phyloP scores from a whole-genome alignment of 2,329 filamentous ascomycete species.

The Hypocreales sp. region DNA sequence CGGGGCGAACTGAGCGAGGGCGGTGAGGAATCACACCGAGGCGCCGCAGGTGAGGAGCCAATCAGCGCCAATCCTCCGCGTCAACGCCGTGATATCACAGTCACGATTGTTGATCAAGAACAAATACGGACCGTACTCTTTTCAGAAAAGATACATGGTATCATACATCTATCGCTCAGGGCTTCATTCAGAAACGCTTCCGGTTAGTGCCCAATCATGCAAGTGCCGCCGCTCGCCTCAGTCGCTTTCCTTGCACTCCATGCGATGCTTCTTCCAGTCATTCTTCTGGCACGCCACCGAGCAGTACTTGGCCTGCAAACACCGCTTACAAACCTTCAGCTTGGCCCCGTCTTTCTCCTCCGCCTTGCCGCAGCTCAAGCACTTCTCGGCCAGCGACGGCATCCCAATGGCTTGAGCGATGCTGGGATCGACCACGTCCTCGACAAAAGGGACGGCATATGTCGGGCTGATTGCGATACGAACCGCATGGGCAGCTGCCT shows the following conservation, averaged over 20 bases:
- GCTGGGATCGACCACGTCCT: constrained; percentile 23
- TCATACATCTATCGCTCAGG: too few species aligned
- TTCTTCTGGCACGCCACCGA: constrained; percentile 34
- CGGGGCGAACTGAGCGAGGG: constrained; percentile 11
- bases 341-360: constrained; percentile 11
- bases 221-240: too few species aligned
- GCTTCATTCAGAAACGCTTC: too few species aligned
- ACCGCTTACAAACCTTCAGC: constrained; percentile 29
- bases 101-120: too few species aligned
- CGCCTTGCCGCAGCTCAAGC: constrained; percentile 20
- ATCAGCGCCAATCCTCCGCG: too few species aligned
- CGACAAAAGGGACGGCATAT: constrained; percentile 28
- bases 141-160: too few species aligned
- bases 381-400: too few species aligned
- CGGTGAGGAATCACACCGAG: too few species aligned
- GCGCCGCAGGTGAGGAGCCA: background rate
- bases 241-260: constrained; percentile 18
- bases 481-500: constrained; percentile 26
- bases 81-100: too few species aligned
- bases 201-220: too few species aligned
- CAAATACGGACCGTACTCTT: too few species aligned
- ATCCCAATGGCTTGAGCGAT: too few species aligned
- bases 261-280: constrained; percentile 37
- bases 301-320: constrained; percentile 32
- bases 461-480: constrained; percentile 42